phyloP scores from a whole-genome alignment of 2,329 filamentous ascomycete species.

The Davidsoniella virescens region DNA sequence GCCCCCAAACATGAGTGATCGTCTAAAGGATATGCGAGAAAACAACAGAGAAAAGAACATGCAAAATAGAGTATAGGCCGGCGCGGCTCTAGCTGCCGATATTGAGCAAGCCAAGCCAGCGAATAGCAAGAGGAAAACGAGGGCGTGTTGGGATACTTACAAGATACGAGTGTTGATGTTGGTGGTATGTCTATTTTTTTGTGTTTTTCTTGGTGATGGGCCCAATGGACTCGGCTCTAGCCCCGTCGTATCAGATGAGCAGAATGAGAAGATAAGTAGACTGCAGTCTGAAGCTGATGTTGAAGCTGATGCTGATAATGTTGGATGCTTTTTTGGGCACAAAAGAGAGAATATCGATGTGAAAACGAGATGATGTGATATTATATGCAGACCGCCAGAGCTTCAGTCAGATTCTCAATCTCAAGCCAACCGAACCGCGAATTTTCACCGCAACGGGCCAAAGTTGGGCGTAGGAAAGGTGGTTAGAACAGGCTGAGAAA shows the following conservation, averaged over 20 bases:
- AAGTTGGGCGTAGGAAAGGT: background rate
- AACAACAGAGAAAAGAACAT: background rate
- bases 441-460: slow-evolving; percentile 8
- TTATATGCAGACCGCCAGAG: background rate
- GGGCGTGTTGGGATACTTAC: background rate
- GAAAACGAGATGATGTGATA: background rate
- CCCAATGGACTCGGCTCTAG: too few relatives aligned
- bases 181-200: too few relatives aligned
- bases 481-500: background rate
- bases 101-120: too few relatives aligned
- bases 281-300: too few relatives aligned
- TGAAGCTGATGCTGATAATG: too few relatives aligned
- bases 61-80: background rate
- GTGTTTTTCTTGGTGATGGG: background rate
- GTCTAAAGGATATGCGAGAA: background rate
- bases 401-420: background rate
- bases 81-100: too few relatives aligned
- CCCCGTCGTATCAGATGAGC: background rate
- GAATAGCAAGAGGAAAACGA: background rate
- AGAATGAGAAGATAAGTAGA: background rate
- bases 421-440: slow-evolving; percentile 6
- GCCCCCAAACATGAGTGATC: too few relatives aligned
- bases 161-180: too few relatives aligned
- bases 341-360: too few relatives aligned
- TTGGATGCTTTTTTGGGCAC: too few relatives aligned